Conservation (phyloP, 768 basidiomycete genomes). For the Trichaptum fuscoviolaceum region DNA sequence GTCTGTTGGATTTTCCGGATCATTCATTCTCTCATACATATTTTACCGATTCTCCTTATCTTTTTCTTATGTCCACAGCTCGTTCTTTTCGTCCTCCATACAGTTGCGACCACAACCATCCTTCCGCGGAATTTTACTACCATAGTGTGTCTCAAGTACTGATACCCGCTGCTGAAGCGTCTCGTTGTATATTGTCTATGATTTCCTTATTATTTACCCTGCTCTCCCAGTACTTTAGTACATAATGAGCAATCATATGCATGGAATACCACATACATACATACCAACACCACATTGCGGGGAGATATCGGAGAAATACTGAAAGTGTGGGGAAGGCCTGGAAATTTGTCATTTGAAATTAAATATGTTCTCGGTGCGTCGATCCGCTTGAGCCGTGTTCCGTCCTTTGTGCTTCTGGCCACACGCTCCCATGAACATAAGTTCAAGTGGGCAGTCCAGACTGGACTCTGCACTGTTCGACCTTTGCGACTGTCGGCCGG, state of each 20-base stretch:
- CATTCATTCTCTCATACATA: conserved; percentile 6
- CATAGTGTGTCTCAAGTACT: not conserved
- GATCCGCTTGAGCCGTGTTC: not conserved
- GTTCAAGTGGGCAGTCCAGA: not conserved
- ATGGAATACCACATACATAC: not conserved
- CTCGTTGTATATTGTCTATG: conserved; percentile 1
- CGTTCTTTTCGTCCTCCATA: conserved; percentile 6
- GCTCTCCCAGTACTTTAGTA: not conserved
- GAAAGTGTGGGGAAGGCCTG: no score
- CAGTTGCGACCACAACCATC: not conserved
- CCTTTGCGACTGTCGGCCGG: no score
- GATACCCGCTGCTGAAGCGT: not conserved
- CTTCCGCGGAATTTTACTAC: not conserved
- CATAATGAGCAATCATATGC: not conserved
- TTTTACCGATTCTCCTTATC: conserved; percentile 6
- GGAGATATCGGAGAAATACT: not conserved
- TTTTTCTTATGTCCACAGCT: conserved; percentile 3
- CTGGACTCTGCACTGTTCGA: not conserved
- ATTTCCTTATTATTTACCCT: not conserved
- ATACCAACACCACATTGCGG: no score
- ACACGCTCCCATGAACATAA: not conserved
- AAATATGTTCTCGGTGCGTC: not conserved
- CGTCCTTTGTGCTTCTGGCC: not conserved
- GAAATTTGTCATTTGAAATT: not conserved
- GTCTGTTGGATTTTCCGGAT: conserved; percentile 1